Percentiles rank a stretch among this genome's conserved stretches.
These are phyloP conservation scores for Barnettozyma populi DNA, from an alignment of 805 yeast species.

Conservation along the genomic window DNA sequence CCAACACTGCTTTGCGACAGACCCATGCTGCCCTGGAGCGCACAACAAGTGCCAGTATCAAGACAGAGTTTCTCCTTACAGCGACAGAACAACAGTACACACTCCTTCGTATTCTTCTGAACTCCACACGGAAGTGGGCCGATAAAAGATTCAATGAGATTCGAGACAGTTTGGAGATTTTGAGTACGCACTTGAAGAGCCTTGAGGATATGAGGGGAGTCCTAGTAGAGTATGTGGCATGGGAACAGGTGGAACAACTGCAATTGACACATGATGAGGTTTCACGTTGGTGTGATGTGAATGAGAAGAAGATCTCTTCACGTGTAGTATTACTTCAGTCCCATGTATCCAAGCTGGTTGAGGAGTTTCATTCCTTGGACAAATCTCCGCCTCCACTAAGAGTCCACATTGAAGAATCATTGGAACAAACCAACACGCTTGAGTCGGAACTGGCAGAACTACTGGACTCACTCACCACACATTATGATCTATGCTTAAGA, in stretches of 20 bases:
- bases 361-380: conserved; percentile 22
- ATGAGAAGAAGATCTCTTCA: conserved; percentile 27
- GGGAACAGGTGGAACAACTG: conserved; percentile 29
- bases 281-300: conserved; percentile 9
- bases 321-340: conserved; percentile 17
- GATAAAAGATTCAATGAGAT: conserved; percentile 23
- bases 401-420: conserved; percentile 17
- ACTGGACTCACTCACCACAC: conserved; percentile 68
- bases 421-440: conserved; percentile 39
- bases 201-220: conserved; percentile 31
- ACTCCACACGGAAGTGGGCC: conserved; percentile 27
- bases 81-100: conserved; percentile 44
- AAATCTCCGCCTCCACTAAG: conserved; percentile 25
- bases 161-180: conserved; percentile 17
- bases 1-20: neutral
- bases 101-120: conserved; percentile 31
- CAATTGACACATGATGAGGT: conserved; percentile 16
- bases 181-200: conserved; percentile 28
- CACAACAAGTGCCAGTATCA: conserved; percentile 22
- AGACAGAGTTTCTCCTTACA: conserved; percentile 38
- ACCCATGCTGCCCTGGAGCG: neutral
- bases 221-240: conserved; percentile 43
- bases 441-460: conserved; percentile 69
- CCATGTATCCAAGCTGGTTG: neutral
- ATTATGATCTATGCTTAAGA: conserved; percentile 71